A percentile compares a stretch with the other conserved stretches of the same genome.
Conservation (phyloP, 2,329 filamentous ascomycete genomes). For the Dactylellina cionopaga region DNA sequence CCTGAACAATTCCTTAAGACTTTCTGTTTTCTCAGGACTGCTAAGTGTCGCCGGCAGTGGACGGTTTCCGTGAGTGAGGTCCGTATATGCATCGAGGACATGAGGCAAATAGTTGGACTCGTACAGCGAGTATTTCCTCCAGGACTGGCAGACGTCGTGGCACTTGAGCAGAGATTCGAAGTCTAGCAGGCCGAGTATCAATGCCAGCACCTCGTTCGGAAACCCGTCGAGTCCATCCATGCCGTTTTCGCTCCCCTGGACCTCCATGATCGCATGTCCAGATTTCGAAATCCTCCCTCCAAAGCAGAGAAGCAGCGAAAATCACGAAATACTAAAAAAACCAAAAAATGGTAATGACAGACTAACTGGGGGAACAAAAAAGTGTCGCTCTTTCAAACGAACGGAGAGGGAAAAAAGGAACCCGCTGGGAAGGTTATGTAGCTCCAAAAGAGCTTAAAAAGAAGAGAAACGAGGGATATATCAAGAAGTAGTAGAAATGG, state of each 20-base stretch:
- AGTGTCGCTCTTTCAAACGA: constrained; percentile 32
- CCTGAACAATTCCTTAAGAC: constrained; percentile 33
- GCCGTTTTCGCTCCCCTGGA: constrained; percentile 31
- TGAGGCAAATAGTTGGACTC: constrained; percentile 49
- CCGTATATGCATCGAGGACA: constrained; percentile 44
- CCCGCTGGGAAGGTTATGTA: constrained; percentile 9
- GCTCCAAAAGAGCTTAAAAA: constrained; percentile 31
- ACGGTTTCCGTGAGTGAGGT: constrained; percentile 47
- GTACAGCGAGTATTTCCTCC: constrained; percentile 40
- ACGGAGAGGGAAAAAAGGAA: constrained; percentile 18
- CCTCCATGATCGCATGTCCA: constrained; percentile 37
- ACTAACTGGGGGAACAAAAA: constrained; percentile 29
- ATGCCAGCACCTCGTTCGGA: constrained; percentile 39
- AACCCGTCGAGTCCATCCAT: constrained; percentile 46
- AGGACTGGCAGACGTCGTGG: constrained; percentile 51
- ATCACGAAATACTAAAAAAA: constrained; percentile 17
- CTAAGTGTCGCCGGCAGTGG: constrained; percentile 30
- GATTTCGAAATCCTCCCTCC: constrained; percentile 2
- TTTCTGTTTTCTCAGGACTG: constrained; percentile 1
- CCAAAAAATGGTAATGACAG: constrained; percentile 27
- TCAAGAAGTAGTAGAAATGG: constrained; percentile 8
- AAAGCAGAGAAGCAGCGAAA: constrained; percentile 15
- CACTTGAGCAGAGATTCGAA: constrained; percentile 48
- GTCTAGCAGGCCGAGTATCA: constrained; percentile 49
- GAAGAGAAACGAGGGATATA: constrained; percentile 49